phyloP scores from a whole-genome alignment of 2,329 filamentous ascomycete species.

The Metarhizium anisopliae region DNA sequence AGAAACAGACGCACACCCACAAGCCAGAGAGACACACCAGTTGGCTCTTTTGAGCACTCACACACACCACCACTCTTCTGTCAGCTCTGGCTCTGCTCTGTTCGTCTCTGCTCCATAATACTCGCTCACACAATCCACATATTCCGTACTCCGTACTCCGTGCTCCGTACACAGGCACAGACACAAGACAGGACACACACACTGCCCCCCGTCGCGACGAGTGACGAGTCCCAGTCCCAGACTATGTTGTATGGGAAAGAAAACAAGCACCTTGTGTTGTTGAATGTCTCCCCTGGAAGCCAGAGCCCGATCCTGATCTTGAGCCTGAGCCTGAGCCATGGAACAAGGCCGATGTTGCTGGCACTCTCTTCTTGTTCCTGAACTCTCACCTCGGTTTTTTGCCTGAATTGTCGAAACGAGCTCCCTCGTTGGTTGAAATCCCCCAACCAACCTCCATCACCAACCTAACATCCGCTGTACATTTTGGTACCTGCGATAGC shows the following conservation, averaged over 20 bases:
- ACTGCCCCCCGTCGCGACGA: conserved; percentile 1
- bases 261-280: conserved; percentile 3
- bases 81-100: neutral
- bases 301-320: conserved; percentile 4
- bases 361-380: conserved; percentile 2
- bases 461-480: neutral
- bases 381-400: neutral
- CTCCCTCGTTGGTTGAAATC: neutral
- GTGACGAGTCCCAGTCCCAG: conserved; percentile 1
- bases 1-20: neutral
- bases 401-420: neutral
- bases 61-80: neutral
- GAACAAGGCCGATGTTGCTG: conserved; percentile 4
- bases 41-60: neutral
- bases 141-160: neutral
- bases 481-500: neutral
- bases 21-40: neutral
- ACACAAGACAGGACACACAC: neutral
- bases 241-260: conserved; percentile 5
- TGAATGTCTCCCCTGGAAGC: conserved; percentile 1
- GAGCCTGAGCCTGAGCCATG: conserved; percentile 5
- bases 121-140: neutral
- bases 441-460: neutral
- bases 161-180: neutral
- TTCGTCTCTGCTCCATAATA: neutral